These are phyloP conservation scores for Ziziphus jujuba DNA, from an alignment of 306 rosid genomes.

Conservation along the genomic window DNA sequence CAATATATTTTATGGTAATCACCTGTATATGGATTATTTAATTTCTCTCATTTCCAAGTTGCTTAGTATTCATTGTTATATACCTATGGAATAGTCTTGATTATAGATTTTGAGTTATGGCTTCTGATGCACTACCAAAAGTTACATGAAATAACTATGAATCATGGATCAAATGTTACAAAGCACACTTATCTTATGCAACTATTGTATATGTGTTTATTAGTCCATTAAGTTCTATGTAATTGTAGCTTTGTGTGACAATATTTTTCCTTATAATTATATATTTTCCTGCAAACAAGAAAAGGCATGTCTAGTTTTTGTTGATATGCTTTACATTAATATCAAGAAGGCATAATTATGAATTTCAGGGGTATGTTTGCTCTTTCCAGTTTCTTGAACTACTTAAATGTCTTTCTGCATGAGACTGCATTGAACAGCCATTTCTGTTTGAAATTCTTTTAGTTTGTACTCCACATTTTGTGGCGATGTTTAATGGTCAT, in stretches of 20 bases:
- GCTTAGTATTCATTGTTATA: not conserved
- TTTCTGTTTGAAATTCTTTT: slow-evolving; percentile 22
- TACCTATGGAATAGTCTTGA: slow-evolving; percentile 6
- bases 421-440: slow-evolving; percentile 1
- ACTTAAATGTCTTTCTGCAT: slow-evolving; percentile 4
- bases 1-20: slow-evolving; percentile 83
- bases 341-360: slow-evolving; percentile 14
- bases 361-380: slow-evolving; percentile 5
- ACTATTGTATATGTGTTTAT: not conserved
- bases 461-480: slow-evolving; percentile 87
- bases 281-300: not conserved
- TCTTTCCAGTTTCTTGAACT: slow-evolving; percentile 17
- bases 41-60: slow-evolving; percentile 4
- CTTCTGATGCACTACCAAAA: not conserved
- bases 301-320: slow-evolving; percentile 5
- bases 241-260: slow-evolving; percentile 8
- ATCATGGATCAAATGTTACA: not conserved
- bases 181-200: not conserved
- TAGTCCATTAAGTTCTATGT: slow-evolving; percentile 8
- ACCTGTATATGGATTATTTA: slow-evolving; percentile 5
- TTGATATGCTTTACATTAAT: slow-evolving; percentile 9
- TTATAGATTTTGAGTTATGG: not conserved
- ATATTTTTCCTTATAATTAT: slow-evolving; percentile 7
- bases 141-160: not conserved
- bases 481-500: slow-evolving; percentile 78